Base-by-base conservation (phyloP, 2,329 filamentous ascomycete species). In the Amauroascus verrucosus region DNA sequence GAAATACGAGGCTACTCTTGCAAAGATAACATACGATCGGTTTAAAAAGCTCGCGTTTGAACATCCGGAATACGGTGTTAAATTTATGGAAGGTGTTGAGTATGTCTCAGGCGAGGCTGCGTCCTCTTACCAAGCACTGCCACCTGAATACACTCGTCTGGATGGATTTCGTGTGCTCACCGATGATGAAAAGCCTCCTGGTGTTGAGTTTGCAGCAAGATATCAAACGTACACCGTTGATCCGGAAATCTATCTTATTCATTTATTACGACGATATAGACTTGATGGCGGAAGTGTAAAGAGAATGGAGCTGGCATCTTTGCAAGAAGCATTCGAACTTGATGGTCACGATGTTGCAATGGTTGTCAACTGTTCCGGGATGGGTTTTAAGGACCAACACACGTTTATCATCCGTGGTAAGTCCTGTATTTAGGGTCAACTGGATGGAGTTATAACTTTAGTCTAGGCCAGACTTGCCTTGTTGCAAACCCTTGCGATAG, bases 291-390 rank as follows among this genome's bases (percentile, higher is more conserved):
- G 72, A 0, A 57, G 59, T 40, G 54, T 64, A 4, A 51, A 61
- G 18, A 56, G 57, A 18, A 54, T 56, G 33, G 54, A 52, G 1
- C 49, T 69, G 5, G 44, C 53, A 13, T 56, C 51, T 9, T 45
- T 54, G 7, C 45, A 62, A 28, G 70, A 74, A 55, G 72, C 66
- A 6, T 73, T 74, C 51, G 57, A 63, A 32, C 46, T 74, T 13
- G 64, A 60, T 1, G 43, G 18, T 1, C 62, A 64, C 57, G 53
- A 56, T 16, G 65, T 72, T 1, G 60, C 53, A 50, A 67, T 67
- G 1, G 69, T 75, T 20, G 67, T 75, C 0, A 75, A 75, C 59
- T 74, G 71, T 56, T 72, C 70, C 0, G 73, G 73, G 1, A 55
- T 65, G 54, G 72, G 72, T 3, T 70, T 75, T 57, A 60, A 57